Evolutionary conservation across 768 basidiomycete genomes (phyloP).

Genomic region (Psilocybe azurescens): DNA sequence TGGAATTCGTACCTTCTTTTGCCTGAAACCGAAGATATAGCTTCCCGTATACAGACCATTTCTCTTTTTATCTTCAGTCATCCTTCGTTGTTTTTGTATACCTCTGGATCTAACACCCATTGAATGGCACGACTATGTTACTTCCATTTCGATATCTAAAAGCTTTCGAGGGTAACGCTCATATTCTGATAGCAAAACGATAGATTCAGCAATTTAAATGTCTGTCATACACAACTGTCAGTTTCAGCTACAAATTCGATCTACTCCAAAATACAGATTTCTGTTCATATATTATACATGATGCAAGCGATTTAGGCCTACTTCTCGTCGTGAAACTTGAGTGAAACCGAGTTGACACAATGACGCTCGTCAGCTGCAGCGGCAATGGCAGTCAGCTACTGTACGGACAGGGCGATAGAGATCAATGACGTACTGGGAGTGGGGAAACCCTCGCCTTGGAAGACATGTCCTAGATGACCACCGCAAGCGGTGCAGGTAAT

Average conservation of each 20-base stretch:
- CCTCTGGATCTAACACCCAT: conserved; percentile 19
- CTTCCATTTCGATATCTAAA: not conserved
- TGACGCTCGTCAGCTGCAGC: conserved; percentile 78
- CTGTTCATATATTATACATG: not conserved
- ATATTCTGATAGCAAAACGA: not conserved
- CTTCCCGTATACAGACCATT: conserved; percentile 9
- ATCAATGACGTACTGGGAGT: conserved; percentile 69
- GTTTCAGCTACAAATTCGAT: not conserved
- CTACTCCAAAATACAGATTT: conserved; percentile 12
- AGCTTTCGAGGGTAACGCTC: not conserved
- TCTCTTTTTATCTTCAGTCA: conserved; percentile 14
- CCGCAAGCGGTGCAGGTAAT: conserved; percentile 92
- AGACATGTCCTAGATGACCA: conserved; percentile 94
- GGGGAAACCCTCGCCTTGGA: conserved; percentile 86
- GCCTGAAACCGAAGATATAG: conserved; percentile 1
- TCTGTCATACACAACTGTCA: not conserved
- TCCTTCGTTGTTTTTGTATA: conserved; percentile 22
- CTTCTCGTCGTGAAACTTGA: conserved; percentile 70
- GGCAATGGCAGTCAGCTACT: conserved; percentile 1
- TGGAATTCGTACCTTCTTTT: not conserved
- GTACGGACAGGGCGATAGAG: not conserved
- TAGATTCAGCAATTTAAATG: not conserved
- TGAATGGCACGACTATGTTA: conserved; percentile 17
- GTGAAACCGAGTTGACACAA: conserved; percentile 88
- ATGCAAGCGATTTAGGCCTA: conserved; percentile 10